Percentiles rank a stretch among this genome's conserved stretches.
Evolutionary conservation across 2,329 filamentous ascomycete genomes (phyloP).

Genomic region (Rhynchosporium secalis): DNA sequence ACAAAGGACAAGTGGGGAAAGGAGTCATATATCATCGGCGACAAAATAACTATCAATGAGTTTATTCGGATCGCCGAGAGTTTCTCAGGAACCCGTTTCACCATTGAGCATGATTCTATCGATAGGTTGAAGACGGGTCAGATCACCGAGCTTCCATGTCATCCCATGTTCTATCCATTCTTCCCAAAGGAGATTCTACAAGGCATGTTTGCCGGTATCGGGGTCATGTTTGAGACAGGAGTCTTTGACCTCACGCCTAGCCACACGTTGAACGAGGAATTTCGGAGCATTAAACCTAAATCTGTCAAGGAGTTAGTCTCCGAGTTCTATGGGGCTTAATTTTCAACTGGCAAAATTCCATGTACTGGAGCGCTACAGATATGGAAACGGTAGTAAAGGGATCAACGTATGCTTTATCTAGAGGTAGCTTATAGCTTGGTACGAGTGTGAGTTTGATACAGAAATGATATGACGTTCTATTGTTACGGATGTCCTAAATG

Average conservation of each 20-base stretch:
- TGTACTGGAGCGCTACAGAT: too few species aligned
- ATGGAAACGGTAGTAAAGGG: too few species aligned
- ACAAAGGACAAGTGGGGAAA: constrained; percentile 29
- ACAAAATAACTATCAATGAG: constrained; percentile 35
- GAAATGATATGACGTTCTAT: too few species aligned
- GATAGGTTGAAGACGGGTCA: constrained; percentile 28
- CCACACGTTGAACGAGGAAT: constrained; percentile 28
- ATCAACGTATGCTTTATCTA: too few species aligned
- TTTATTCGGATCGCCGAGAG: constrained; percentile 32
- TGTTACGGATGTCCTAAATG: too few species aligned
- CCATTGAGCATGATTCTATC: constrained; percentile 34
- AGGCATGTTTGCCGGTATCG: constrained; percentile 28
- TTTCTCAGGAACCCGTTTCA: constrained; percentile 26
- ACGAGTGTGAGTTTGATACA: too few species aligned
- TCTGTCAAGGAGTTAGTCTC: constrained; percentile 22
- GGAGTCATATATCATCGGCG: constrained; percentile 30
- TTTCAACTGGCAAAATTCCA: too few species aligned
- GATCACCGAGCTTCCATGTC: constrained; percentile 32
- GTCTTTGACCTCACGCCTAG: constrained; percentile 24
- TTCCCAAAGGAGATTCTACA: constrained; percentile 35
- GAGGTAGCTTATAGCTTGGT: too few species aligned
- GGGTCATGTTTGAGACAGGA: constrained; percentile 23
- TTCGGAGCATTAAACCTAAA: constrained; percentile 31
- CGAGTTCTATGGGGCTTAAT: background rate
- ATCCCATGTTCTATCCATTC: constrained; percentile 28